phyloP scores from a whole-genome alignment of 2,329 filamentous ascomycete genomes.

The Chrysoporthe austroafricana region DNA sequence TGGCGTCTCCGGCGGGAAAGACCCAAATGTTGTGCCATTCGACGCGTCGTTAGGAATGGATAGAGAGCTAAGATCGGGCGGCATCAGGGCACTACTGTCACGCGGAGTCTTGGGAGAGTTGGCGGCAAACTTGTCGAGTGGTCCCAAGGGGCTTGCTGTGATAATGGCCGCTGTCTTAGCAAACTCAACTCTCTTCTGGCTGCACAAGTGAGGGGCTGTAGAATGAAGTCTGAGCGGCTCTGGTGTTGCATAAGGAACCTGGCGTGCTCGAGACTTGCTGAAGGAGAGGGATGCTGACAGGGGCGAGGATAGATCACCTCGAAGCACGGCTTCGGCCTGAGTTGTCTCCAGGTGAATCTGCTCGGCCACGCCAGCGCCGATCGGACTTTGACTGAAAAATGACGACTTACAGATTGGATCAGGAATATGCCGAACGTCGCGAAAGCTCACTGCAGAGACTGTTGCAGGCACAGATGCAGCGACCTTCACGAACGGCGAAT shows the following conservation, averaged over 20 bases:
- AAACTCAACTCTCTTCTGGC: conserved; percentile 44
- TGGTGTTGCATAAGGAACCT: conserved; percentile 39
- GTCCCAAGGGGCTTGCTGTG: conserved; percentile 66
- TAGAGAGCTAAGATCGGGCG: conserved; percentile 79
- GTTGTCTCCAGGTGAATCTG: conserved; percentile 30
- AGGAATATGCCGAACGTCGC: conserved; percentile 33
- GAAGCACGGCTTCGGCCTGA: conserved; percentile 35
- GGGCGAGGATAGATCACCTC: conserved; percentile 35
- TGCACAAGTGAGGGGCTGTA: conserved; percentile 34
- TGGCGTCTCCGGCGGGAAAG: conserved; percentile 77
- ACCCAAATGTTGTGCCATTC: conserved; percentile 22
- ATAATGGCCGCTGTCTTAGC: conserved; percentile 55
- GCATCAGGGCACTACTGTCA: conserved; percentile 63
- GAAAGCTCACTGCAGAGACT: conserved; percentile 44
- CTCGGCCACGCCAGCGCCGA: conserved; percentile 36
- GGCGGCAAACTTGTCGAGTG: conserved; percentile 52
- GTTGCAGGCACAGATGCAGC: conserved; percentile 38
- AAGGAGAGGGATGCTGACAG: conserved; percentile 41
- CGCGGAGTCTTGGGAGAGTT: conserved; percentile 77
- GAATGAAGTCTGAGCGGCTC: conserved; percentile 34
- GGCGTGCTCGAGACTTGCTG: conserved; percentile 40
- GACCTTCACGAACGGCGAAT: conserved; percentile 32
- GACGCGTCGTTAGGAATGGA: conserved; percentile 67
- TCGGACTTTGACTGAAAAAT: conserved; percentile 35
- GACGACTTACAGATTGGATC: conserved; percentile 52